Base-by-base conservation (phyloP, 1,139 yeast species). In the Protomyces lactucae-debilis region DNA sequence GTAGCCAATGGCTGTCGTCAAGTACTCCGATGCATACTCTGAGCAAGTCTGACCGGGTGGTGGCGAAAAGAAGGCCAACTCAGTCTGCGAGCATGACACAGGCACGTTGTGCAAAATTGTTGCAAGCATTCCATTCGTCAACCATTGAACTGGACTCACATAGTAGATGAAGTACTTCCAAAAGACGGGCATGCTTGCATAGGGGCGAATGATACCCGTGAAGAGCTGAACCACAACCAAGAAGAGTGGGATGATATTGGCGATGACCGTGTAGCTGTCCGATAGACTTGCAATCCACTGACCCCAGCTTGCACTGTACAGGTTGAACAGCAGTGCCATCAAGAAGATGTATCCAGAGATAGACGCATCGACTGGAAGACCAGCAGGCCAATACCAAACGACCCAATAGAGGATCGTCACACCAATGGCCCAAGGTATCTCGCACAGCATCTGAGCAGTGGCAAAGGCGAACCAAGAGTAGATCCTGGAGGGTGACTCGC, bases 141-240 rank as follows among this genome's bases (percentile, higher is more conserved):
- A 78, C 71, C 86, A 87, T 0, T 89, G 85, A 73, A 83, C 82
- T 32, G 93, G 93, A 5, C 88, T 83, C 1, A 81, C 81, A 71
- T 85, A 82, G 76, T 85, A 83, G 88, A 87, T 85, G 78, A 87
- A 89, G 67, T 71, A 78, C 79, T 79, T 48, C 65, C 65, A 86
- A 76, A 87, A 86, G 1, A 85, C 85, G 12, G 88, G 88, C 82
- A 85, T 81, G 65, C 81, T 76, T 2, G 71, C 66, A 25, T 76
- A 77, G n/a, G 87, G 86, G 72, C 84, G 87, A 59, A 83, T 82
- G 67, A 85, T 85, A 73, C 89, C 89, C 71, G 86, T 81, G 76
- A 84, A 84, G 5, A 67, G 75, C 74, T 60, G 73, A 45, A 78
- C 67, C 39, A 85, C 77, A 75, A 83, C 75, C 67, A 85, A 81